Percentiles rank a stretch among this genome's conserved stretches.
Conservation (phyloP, 2,329 filamentous ascomycete species). For the Diaporthe caulivora region DNA sequence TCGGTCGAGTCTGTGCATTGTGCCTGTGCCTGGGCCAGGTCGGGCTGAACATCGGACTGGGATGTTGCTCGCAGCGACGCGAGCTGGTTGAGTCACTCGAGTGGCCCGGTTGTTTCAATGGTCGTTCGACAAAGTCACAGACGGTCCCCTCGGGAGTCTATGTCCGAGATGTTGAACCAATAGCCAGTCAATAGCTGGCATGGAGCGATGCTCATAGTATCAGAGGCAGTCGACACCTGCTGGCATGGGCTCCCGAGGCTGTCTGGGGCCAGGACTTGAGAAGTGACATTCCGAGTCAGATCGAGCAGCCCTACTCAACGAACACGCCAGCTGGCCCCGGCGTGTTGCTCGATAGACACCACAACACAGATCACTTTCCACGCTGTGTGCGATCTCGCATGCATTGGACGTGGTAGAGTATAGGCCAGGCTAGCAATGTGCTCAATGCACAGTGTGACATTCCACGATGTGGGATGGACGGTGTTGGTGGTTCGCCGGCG, state of each 20-base stretch:
- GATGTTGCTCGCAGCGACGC: conserved; percentile 33
- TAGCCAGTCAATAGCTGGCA: neutral
- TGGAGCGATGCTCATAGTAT: neutral
- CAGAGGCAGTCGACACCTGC: neutral
- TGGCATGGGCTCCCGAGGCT: neutral
- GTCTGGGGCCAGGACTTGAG: neutral
- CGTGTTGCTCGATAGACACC: neutral
- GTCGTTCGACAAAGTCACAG: conserved; percentile 11
- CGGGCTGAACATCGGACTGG: conserved; percentile 14
- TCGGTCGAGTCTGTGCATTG: conserved; percentile 29
- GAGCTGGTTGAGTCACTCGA: conserved; percentile 17
- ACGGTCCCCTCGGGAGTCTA: neutral
- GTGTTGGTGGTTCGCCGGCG: neutral
- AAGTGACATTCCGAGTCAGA: conserved; percentile 8
- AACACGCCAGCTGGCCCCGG: neutral
- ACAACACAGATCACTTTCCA: neutral
- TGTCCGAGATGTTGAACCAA: neutral
- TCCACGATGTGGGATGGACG: neutral
- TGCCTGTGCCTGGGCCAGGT: conserved; percentile 15
- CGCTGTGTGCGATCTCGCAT: neutral
- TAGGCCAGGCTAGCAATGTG: neutral
- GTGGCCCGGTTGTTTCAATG: conserved; percentile 25
- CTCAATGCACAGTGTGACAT: neutral
- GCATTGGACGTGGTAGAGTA: neutral
- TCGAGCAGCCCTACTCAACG: neutral